phyloP scores from a whole-genome alignment of 805 yeast species.

The Tetrapisispora pingtungensis region DNA sequence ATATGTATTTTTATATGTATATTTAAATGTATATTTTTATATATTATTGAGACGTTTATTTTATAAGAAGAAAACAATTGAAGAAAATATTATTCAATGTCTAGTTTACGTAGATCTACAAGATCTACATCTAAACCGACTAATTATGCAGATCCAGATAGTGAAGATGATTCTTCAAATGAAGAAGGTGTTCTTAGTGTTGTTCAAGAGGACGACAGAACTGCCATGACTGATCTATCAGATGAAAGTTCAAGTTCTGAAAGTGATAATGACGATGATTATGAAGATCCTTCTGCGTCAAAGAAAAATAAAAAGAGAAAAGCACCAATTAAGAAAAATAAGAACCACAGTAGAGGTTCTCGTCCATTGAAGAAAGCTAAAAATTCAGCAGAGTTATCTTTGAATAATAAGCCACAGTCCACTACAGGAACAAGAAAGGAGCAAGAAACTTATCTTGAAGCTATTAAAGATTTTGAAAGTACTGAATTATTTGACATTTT shows the following conservation, averaged over 20 bases:
- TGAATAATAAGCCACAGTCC: background rate
- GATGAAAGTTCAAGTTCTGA: conserved; percentile 5
- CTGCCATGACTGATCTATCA: conserved; percentile 4
- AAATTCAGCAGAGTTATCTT: conserved; percentile 3
- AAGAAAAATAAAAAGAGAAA: conserved; percentile 13
- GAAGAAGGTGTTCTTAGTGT: conserved; percentile 6
- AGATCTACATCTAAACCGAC: conserved; percentile 16
- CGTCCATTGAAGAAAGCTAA: conserved; percentile 4
- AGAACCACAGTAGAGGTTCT: background rate
- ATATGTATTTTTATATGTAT: too few species aligned
- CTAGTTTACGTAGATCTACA: conserved; percentile 31
- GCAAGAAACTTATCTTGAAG: conserved; percentile 28
- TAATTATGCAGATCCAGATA: conserved; percentile 1
- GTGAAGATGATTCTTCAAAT: background rate
- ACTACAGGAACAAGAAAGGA: conserved; percentile 14
- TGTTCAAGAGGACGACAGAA: conserved; percentile 9
- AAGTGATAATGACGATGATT: conserved; percentile 21
- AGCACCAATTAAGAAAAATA: background rate
- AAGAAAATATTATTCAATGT: conserved; percentile 8
- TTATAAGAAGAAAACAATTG: too few species aligned
- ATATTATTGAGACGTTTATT: too few species aligned
- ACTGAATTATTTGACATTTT: conserved; percentile 43
- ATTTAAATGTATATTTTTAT: too few species aligned
- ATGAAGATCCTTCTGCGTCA: conserved; percentile 9
- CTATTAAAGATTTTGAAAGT: conserved; percentile 36